These are phyloP conservation scores for Amphicarpaea edgeworthii DNA, from an alignment of 306 rosid species.

Conservation along the genomic window DNA sequence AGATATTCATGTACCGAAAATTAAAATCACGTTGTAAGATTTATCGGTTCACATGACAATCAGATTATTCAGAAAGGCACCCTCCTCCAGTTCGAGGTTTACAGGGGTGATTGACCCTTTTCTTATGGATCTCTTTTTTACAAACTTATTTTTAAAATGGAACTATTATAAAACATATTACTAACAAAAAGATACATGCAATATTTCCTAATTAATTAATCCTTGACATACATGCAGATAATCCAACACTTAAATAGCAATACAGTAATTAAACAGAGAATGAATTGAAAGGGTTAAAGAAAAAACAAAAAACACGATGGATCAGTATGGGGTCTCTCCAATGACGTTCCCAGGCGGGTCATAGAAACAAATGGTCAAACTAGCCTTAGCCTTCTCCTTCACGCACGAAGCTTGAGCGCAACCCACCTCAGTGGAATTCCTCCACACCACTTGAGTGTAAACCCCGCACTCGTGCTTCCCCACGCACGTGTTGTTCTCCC, in stretches of 20 bases:
- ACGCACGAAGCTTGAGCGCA: constrained; percentile 71
- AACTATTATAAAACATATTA: too few species aligned
- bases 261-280: too few species aligned
- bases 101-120: too few species aligned
- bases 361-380: constrained; percentile 75
- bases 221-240: too few species aligned
- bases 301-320: too few species aligned
- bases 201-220: too few species aligned
- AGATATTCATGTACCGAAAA: background rate
- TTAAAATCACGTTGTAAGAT: background rate
- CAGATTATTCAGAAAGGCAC: background rate
- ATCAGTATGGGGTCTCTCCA: constrained; percentile 77
- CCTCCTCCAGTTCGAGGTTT: too few species aligned
- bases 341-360: constrained; percentile 76
- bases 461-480: constrained; percentile 69
- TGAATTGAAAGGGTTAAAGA: too few species aligned
- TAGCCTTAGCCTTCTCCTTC: constrained; percentile 56
- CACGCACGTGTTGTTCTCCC: constrained; percentile 64
- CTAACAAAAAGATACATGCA: too few species aligned
- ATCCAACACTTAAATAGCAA: too few species aligned
- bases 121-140: too few species aligned
- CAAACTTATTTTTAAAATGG: too few species aligned
- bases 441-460: constrained; percentile 91
- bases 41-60: background rate
- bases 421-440: constrained; percentile 64